Evolutionary conservation across 2,329 filamentous ascomycete species (phyloP), one percentile per base, ranked within the genome.

Genomic region (Aspergillus pseudonomiae): DNA sequence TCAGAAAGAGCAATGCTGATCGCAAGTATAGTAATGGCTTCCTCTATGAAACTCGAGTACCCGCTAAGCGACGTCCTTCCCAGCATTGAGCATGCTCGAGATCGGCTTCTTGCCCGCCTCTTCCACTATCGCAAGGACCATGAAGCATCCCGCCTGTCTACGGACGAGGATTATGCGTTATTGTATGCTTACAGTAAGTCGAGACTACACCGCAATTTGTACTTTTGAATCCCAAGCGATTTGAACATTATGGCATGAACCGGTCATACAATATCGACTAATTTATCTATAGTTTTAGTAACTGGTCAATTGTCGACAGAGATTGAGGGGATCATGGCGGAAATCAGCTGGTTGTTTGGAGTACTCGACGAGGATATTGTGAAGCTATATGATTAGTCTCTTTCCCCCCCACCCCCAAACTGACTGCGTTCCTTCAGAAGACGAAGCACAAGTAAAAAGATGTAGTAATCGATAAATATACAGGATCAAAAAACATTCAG

Each of bases 11-110:
- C n/a, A 32, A 53, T 61, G 69, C 16, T 41, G 67, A 68, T 60
- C 21, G 14, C 19, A 88, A 88, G 67, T 84, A 88, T 73, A 80
- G 95, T 98, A 6, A 86, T 99, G 66, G 95, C 95, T 1, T 95
- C 91, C 48, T 96, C 92, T 16, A 88, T 98, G 80, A 97, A 96
- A 83, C 85, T 98, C 10, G 94, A 97, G 78, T 98, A 97, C 71
- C 94, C 95, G 0, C 84, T 99, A 63, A 94, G 91, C 41, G 93
- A 97, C 73, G 92, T 91, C 14, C 84, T 98, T 48, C 95, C 95
- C 0, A 93, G 89, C 65, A 91, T 96, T 36, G 88, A 91, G 57
- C 88, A 91, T 74, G 88, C 90, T 46, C 87, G 95, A 67, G 94
- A 99, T 74, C 84, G 91, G 63, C 81, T 98, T 53, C 83, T 99